phyloP scores from a whole-genome alignment of 805 yeast species.

The Candida morakotiae region DNA sequence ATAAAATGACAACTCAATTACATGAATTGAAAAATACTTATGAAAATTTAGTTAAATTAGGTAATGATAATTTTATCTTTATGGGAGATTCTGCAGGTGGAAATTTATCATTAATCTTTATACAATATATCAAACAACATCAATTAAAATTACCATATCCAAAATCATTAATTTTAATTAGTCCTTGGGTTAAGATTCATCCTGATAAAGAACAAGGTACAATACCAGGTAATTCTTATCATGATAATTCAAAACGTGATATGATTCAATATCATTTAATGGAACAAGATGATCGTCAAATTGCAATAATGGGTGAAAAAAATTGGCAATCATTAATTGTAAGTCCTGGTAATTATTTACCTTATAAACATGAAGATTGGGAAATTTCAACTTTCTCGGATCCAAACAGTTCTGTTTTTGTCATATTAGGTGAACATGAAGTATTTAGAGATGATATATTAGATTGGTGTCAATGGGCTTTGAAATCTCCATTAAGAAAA shows the following conservation, averaged over 20 bases:
- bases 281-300: constrained; percentile 5
- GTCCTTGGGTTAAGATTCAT: constrained; percentile 37
- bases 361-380: constrained; percentile 28
- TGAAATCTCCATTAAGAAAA: constrained; percentile 22
- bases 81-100: constrained; percentile 45
- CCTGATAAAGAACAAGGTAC: constrained; percentile 17
- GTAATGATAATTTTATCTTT: constrained; percentile 25
- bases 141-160: constrained; percentile 19
- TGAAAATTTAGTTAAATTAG: constrained; percentile 15
- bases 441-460: constrained; percentile 36
- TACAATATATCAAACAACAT: constrained; percentile 21
- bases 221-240: constrained; percentile 29
- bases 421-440: constrained; percentile 40
- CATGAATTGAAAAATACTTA: constrained; percentile 27
- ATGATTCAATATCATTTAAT: constrained; percentile 14
- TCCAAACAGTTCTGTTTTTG: constrained; percentile 22
- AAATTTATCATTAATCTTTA: constrained; percentile 26
- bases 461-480: constrained; percentile 30
- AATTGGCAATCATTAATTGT: constrained; percentile 12
- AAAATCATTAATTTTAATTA: constrained; percentile 20
- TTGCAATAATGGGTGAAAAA: constrained; percentile 11
- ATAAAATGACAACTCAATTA: constrained; percentile 29
- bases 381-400: constrained; percentile 26
- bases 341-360: constrained; percentile 21
- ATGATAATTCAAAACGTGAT: constrained; percentile 23